phyloP scores from a whole-genome alignment of 257 asterid genomes.

The Craterostigma plantagineum region DNA sequence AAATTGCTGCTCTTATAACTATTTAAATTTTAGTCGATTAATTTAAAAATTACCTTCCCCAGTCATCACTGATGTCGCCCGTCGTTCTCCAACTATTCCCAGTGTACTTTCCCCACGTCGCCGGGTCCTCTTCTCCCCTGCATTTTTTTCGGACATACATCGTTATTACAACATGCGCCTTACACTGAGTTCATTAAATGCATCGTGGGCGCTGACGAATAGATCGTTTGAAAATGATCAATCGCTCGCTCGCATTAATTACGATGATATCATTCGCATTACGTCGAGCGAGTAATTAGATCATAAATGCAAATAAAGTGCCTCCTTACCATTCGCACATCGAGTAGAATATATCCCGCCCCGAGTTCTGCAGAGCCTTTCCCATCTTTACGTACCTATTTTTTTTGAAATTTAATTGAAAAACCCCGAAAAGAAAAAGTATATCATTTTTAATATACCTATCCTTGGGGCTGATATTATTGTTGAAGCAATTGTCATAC shows the following conservation, averaged over 20 bases:
- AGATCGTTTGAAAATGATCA: neutral
- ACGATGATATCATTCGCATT: too few relatives aligned
- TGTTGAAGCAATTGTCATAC: slow-evolving; percentile 76
- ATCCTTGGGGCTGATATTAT: slow-evolving; percentile 27
- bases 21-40: too few relatives aligned
- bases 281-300: too few relatives aligned
- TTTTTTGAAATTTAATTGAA: neutral
- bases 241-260: neutral
- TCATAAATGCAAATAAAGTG: neutral
- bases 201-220: neutral
- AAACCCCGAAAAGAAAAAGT: neutral
- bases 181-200: neutral
- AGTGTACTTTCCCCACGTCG: slow-evolving; percentile 74
- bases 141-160: neutral
- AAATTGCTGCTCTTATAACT: too few relatives aligned
- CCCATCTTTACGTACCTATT: slow-evolving; percentile 59
- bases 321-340: slow-evolving; percentile 77
- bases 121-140: slow-evolving; percentile 92
- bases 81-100: slow-evolving; percentile 98
- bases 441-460: slow-evolving; percentile 20
- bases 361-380: slow-evolving; percentile 65
- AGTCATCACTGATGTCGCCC: slow-evolving; percentile 61
- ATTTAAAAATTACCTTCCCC: slow-evolving; percentile 92
- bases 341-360: slow-evolving; percentile 76
- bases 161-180: too few relatives aligned